Percentiles rank a stretch among this genome's conserved stretches.
These are phyloP conservation scores for Puccinia brachypodii DNA, from an alignment of 1,284 basidiomycete genomes.

Conservation along the genomic window DNA sequence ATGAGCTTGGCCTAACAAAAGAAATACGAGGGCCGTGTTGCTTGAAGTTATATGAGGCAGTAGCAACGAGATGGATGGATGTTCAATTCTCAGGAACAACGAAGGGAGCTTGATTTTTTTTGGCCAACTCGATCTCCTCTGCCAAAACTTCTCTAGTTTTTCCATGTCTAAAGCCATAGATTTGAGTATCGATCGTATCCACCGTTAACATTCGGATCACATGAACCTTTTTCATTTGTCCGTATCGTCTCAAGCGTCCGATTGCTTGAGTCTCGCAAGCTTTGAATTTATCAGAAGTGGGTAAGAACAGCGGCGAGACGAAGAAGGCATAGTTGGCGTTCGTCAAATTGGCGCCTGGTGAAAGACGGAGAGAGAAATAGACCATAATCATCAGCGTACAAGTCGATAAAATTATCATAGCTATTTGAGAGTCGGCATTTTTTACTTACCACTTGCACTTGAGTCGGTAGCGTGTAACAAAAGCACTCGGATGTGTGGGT, in stretches of 20 bases:
- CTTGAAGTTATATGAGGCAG: not conserved
- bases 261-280: constrained; percentile 87
- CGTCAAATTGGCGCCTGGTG: constrained; percentile 68
- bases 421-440: not conserved
- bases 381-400: not conserved
- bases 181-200: constrained; percentile 82
- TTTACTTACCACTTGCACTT: constrained; percentile 79
- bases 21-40: not conserved
- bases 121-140: constrained; percentile 35
- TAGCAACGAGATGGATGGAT: not conserved
- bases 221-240: constrained; percentile 75
- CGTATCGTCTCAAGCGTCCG: constrained; percentile 80
- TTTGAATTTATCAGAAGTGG: constrained; percentile 72
- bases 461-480: constrained; percentile 90
- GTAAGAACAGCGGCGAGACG: constrained; percentile 79
- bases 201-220: constrained; percentile 77
- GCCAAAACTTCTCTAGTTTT: constrained; percentile 23
- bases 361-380: constrained; percentile 2
- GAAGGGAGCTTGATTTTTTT: constrained; percentile 35
- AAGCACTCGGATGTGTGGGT: constrained; percentile 65
- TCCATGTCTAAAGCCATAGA: constrained; percentile 59
- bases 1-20: too few relatives aligned
- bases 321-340: constrained; percentile 93
- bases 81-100: constrained; percentile 34
- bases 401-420: constrained; percentile 18